Evolutionary conservation across 2,329 filamentous ascomycete genomes (phyloP).

Genomic region (Decorospora gaudefroyi): DNA sequence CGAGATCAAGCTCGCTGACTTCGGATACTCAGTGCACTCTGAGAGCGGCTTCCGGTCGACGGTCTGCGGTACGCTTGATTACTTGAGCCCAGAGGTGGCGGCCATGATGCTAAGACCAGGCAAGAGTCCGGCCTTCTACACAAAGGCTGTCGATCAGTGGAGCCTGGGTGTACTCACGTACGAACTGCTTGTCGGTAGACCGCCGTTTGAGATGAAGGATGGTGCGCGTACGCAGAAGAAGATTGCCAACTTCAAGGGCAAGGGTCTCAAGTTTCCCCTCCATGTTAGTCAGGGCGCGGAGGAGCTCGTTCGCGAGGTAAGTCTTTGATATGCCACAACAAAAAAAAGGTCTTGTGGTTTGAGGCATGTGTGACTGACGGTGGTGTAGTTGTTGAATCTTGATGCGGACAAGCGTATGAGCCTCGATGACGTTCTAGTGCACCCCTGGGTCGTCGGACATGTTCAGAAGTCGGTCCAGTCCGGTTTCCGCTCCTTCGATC

Average conservation of each 20-base stretch:
- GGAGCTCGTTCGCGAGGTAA: conserved; percentile 67
- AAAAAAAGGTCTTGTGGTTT: no score
- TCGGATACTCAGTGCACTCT: conserved; percentile 94
- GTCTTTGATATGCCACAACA: no score
- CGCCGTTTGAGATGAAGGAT: conserved; percentile 88
- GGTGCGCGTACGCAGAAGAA: conserved; percentile 80
- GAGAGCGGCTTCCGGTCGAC: conserved; percentile 87
- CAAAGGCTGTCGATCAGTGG: conserved; percentile 92
- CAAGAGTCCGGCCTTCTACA: conserved; percentile 81
- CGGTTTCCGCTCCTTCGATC: conserved; percentile 5
- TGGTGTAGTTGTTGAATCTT: conserved; percentile 46
- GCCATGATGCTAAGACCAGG: conserved; percentile 22
- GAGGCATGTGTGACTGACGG: neutral
- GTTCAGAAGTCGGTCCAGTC: conserved; percentile 6
- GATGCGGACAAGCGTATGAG: conserved; percentile 88
- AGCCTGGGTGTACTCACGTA: conserved; percentile 91
- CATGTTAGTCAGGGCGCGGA: conserved; percentile 84
- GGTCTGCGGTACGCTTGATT: conserved; percentile 93
- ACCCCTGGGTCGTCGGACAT: conserved; percentile 91
- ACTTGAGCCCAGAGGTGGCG: conserved; percentile 93
- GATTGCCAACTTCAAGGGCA: conserved; percentile 70
- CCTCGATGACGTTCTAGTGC: conserved; percentile 78
- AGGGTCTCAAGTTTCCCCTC: conserved; percentile 80
- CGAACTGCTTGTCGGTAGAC: conserved; percentile 89
- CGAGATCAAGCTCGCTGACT: conserved; percentile 96